Conservation (phyloP, 768 basidiomycete species). For the Heimioporus sp. region DNA sequence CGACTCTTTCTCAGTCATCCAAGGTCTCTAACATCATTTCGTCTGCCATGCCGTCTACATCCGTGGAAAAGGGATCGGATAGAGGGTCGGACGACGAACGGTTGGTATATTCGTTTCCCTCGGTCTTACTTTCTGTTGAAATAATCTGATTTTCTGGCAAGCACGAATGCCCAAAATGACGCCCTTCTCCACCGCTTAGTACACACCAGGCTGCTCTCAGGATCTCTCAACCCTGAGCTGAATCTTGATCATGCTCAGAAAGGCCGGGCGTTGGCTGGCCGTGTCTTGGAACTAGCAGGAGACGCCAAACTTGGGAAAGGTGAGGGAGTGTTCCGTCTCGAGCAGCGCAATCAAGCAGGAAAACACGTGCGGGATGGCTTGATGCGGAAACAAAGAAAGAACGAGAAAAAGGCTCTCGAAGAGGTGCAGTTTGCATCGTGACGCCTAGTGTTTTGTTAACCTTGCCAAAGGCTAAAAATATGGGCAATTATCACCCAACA, state of each 20-base stretch:
- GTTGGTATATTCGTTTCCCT: conserved; percentile 30
- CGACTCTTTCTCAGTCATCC: conserved; percentile 56
- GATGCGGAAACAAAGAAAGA: conserved; percentile 55
- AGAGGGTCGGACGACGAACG: conserved; percentile 55
- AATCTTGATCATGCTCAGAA: conserved; percentile 63
- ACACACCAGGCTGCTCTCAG: conserved; percentile 77
- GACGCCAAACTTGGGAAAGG: conserved; percentile 72
- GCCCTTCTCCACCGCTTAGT: conserved; percentile 74
- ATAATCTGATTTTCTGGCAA: conserved; percentile 26
- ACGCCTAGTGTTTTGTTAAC: conserved; percentile 2
- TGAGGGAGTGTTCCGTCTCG: conserved; percentile 55
- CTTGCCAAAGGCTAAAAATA: conserved; percentile 63
- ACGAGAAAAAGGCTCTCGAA: conserved; percentile 54
- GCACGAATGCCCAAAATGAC: conserved; percentile 77
- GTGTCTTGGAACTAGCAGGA: conserved; percentile 71
- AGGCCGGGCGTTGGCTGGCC: conserved; percentile 73
- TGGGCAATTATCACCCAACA: conserved; percentile 82
- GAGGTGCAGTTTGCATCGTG: conserved; percentile 49
- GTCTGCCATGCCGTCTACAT: conserved; percentile 18
- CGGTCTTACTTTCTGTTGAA: neutral
- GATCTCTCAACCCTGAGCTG: conserved; percentile 62
- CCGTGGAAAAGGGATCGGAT: conserved; percentile 17
- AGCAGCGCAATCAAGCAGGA: conserved; percentile 67
- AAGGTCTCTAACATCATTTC: conserved; percentile 61
- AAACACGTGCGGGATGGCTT: conserved; percentile 75